Conservation (phyloP, 2,329 filamentous ascomycete species). For the Scopulariopsis brevicaulis region DNA sequence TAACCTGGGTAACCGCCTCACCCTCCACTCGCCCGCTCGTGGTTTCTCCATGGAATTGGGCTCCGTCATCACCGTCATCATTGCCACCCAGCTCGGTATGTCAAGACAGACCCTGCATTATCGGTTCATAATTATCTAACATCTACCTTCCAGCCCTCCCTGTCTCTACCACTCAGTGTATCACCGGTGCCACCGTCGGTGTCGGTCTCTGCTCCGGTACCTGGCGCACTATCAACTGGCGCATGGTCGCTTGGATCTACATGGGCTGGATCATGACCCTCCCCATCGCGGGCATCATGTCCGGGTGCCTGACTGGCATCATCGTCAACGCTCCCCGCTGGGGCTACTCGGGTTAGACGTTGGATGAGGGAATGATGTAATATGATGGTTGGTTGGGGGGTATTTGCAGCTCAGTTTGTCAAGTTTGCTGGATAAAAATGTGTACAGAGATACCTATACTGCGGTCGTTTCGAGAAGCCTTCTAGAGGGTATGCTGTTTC, state of each 20-base stretch:
- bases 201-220: slow-evolving; percentile 50
- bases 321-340: slow-evolving; percentile 49
- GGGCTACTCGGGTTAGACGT: slow-evolving; percentile 7
- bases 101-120: too few species aligned
- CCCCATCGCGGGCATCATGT: slow-evolving; percentile 42
- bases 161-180: slow-evolving; percentile 55
- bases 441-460: not conserved
- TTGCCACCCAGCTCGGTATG: slow-evolving; percentile 44
- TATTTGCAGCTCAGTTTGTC: not conserved
- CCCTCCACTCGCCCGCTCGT: slow-evolving; percentile 48
- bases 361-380: not conserved
- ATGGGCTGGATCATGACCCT: slow-evolving; percentile 50
- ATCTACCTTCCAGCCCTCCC: slow-evolving; percentile 33
- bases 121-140: too few species aligned
- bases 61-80: slow-evolving; percentile 48
- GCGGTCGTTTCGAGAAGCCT: not conserved
- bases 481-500: not conserved
- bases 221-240: slow-evolving; percentile 49
- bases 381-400: not conserved
- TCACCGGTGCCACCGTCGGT: slow-evolving; percentile 49
- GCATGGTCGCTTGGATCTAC: slow-evolving; percentile 49
- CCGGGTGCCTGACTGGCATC: slow-evolving; percentile 49
- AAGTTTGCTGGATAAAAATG: not conserved
- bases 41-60: slow-evolving; percentile 51
- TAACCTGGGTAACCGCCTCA: slow-evolving; percentile 49